Evolutionary conservation across 78 protist species (phyloP).

Genomic region (Parvularia atlantis): DNA sequence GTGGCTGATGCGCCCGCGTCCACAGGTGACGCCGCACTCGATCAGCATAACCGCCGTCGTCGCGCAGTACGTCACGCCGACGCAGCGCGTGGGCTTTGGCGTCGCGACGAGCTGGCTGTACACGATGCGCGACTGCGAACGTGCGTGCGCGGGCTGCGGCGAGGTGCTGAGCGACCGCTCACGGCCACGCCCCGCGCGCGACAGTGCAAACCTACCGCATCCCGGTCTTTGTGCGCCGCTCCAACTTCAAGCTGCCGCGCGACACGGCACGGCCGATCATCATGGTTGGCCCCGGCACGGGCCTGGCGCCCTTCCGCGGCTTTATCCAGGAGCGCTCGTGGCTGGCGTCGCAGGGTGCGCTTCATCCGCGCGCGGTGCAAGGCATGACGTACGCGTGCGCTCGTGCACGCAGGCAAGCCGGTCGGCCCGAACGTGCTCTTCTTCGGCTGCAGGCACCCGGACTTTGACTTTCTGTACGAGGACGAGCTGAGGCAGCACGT

Average conservation of each 20-base stretch:
- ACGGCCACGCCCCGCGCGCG: neutral
- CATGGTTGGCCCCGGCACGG: conserved; percentile 94
- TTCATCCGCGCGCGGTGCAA: neutral
- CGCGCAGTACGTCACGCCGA: conserved; percentile 29
- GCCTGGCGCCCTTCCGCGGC: conserved; percentile 89
- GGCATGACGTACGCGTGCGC: neutral
- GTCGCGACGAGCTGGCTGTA: conserved; percentile 64
- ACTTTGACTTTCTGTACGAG: conserved; percentile 63
- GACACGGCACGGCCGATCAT: conserved; percentile 51
- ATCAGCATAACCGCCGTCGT: conserved; percentile 63
- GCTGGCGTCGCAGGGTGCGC: neutral
- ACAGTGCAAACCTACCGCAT: too few species aligned
- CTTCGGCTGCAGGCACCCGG: conserved; percentile 76
- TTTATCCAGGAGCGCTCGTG: conserved; percentile 54
- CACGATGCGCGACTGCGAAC: neutral
- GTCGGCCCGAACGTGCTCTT: conserved; percentile 28
- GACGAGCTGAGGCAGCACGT: conserved; percentile 47
- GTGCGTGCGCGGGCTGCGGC: neutral
- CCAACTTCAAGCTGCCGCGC: conserved; percentile 53
- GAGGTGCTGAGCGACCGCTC: neutral
- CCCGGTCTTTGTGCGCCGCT: conserved; percentile 24
- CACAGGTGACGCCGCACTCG: conserved; percentile 7
- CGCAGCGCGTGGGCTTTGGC: conserved; percentile 48
- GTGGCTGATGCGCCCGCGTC: neutral
- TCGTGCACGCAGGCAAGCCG: neutral